These are phyloP conservation scores for Sporothrix globosa DNA, from an alignment of 2,329 filamentous ascomycete genomes.

Conservation along the genomic window DNA sequence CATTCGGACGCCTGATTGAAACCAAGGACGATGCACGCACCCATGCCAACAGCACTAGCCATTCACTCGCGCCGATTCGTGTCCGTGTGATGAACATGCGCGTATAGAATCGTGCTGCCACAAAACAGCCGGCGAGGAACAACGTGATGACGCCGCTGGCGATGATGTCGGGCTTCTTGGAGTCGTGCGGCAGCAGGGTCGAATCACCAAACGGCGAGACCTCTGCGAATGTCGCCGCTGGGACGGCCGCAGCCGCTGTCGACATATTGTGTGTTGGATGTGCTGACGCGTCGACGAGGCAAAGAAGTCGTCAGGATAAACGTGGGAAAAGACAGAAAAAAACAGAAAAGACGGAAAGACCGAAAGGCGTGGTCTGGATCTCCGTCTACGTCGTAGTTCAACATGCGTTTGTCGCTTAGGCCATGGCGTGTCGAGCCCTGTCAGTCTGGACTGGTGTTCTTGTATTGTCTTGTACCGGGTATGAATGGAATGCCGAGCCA, in stretches of 20 bases:
- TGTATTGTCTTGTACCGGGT: background rate
- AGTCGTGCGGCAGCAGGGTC: slow-evolving; percentile 30
- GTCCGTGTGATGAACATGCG: slow-evolving; percentile 28
- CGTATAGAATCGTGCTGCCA: slow-evolving; percentile 48
- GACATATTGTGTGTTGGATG: background rate
- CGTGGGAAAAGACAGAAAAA: too few relatives aligned
- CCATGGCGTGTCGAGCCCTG: background rate
- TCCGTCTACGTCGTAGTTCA: background rate
- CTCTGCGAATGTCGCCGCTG: background rate
- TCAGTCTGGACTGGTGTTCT: background rate
- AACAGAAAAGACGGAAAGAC: background rate
- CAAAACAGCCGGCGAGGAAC: slow-evolving; percentile 43
- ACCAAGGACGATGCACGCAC: slow-evolving; percentile 10
- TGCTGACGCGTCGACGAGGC: background rate
- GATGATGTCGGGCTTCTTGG: slow-evolving; percentile 38
- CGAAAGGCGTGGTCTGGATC: background rate
- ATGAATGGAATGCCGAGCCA: background rate
- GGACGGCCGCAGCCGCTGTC: background rate
- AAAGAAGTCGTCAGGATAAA: background rate
- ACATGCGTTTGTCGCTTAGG: background rate
- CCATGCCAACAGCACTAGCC: slow-evolving; percentile 21
- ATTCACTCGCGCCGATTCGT: slow-evolving; percentile 28
- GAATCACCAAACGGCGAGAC: slow-evolving; percentile 12
- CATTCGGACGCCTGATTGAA: background rate
- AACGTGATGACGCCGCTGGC: slow-evolving; percentile 39